Evolutionary conservation across 1,139 yeast genomes (phyloP), one percentile per base, ranked within the genome.

Genomic region (Debaryomyces sp.): DNA sequence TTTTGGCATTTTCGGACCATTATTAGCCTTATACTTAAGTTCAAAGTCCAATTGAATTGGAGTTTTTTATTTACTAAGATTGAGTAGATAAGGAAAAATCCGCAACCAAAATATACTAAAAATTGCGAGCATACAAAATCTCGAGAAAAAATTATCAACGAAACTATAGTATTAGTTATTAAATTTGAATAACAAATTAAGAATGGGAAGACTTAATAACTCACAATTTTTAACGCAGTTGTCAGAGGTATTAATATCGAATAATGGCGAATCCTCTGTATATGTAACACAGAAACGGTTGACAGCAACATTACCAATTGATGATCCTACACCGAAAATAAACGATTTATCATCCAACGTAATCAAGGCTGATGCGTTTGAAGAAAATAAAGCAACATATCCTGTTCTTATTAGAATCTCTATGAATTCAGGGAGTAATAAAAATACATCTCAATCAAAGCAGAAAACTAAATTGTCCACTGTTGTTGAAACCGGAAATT

Each of bases 381-480:
- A 50, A 8, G 46, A 53, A 6, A 68, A 67, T 44, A 51, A 49
- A 5, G 50, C 52, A 21, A 53, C 61, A 43, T 84, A 82, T 56
- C 78, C 84, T 5, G 62, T 84, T 2, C 65, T 84, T 44, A 68
- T 83, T 41, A 75, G 89, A 63, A 68, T 87, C 41, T 50, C 70
- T 41, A 77, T 89, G 36, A 82, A 86, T 59, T 89, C 89, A n/a
- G 58, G 59, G 33, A 61, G 57, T 23, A 56, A 49, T 32, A 49
- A 34, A 67, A 66, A 27, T 66, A 68, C 50, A 69, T 73, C 51
- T 75, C 78, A 55, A 63, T 68, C 35, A 18, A 41, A 41, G 6
- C 70, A 71, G 50, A 82, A 84, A 61, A 59, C 64, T 35, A 86
- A 85, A 60, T 64, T 82, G 41, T 80, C 89, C 7, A 88, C 96